Evolutionary conservation across 2,329 filamentous ascomycete species (phyloP).

Genomic region (Ramularia collo-cygni): DNA sequence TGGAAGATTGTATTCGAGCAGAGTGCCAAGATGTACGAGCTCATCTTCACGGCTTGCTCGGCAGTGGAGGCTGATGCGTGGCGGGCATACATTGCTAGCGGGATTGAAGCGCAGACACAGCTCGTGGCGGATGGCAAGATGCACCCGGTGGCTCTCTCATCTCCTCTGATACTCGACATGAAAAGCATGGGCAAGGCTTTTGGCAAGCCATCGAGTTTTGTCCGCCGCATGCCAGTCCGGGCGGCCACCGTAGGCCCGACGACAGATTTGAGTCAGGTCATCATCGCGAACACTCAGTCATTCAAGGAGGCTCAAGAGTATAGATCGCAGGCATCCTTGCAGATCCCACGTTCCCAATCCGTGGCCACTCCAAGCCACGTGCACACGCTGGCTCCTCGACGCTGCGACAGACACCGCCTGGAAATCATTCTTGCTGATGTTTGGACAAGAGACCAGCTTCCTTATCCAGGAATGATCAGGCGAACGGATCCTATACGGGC

Average conservation of each 20-base stretch:
- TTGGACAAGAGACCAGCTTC: conserved; percentile 74
- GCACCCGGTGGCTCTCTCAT: conserved; percentile 48
- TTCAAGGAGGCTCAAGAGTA: conserved; percentile 48
- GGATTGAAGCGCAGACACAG: conserved; percentile 44
- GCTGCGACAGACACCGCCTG: conserved; percentile 68
- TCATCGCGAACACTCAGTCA: conserved; percentile 77
- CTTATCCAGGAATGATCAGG: conserved; percentile 73
- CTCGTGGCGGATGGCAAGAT: conserved; percentile 44
- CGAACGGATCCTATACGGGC: conserved; percentile 64
- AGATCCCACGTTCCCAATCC: conserved; percentile 72
- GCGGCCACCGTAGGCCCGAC: conserved; percentile 67
- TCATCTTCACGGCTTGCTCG: conserved; percentile 82
- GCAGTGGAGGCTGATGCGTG: conserved; percentile 72
- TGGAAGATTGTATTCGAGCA: conserved; percentile 89
- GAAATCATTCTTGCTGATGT: conserved; percentile 69
- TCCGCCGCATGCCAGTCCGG: conserved; percentile 67
- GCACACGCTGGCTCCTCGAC: conserved; percentile 64
- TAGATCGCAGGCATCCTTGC: conserved; percentile 40
- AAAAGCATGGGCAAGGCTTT: conserved; percentile 69
- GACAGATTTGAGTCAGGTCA: conserved; percentile 64
- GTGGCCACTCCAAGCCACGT: conserved; percentile 63
- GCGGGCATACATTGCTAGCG: conserved; percentile 59
- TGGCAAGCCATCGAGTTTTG: conserved; percentile 59
- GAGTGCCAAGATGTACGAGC: conserved; percentile 69
- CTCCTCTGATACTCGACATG: conserved; percentile 62